A percentile compares a stretch with the other conserved stretches of the same genome.
phyloP scores from a whole-genome alignment of 2,329 filamentous ascomycete species.

The Geosmithia flava region DNA sequence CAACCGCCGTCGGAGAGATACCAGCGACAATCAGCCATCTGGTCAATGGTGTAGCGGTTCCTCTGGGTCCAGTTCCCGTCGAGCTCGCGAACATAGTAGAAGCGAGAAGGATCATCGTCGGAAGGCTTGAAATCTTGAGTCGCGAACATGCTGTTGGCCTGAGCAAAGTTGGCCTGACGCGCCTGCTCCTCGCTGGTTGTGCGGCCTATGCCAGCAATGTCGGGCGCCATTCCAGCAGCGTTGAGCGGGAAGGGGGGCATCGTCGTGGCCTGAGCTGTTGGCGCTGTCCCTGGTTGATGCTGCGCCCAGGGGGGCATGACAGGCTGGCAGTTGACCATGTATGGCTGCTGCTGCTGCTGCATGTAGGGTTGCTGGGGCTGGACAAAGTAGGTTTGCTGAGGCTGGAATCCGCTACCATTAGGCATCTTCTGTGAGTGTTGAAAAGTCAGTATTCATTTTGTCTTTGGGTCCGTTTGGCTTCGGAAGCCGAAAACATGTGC shows the following conservation, averaged over 20 bases:
- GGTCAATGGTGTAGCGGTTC: constrained; percentile 47
- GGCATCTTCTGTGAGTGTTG: background rate
- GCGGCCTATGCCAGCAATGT: constrained; percentile 39
- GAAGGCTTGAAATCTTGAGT: constrained; percentile 51
- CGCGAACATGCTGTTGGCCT: constrained; percentile 36
- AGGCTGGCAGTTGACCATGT: constrained; percentile 2
- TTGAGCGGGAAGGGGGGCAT: background rate
- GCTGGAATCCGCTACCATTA: constrained; percentile 14
- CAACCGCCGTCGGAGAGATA: constrained; percentile 42
- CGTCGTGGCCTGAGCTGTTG: background rate
- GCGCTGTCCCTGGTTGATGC: no score
- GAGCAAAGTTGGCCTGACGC: constrained; percentile 35
- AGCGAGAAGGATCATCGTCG: constrained; percentile 45
- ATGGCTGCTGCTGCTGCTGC: background rate
- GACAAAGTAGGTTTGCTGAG: constrained; percentile 14
- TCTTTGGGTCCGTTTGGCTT: no score
- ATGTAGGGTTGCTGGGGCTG: constrained; percentile 4
- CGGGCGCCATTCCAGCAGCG: constrained; percentile 13
- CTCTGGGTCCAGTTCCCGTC: constrained; percentile 48
- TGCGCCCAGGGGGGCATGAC: background rate
- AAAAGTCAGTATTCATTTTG: background rate
- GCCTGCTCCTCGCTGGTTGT: constrained; percentile 33
- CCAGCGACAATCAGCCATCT: constrained; percentile 44
- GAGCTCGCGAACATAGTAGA: constrained; percentile 49
- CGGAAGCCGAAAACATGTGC: no score